Conservation (phyloP, 2,329 filamentous ascomycete genomes). For the Cryphonectria naterciae region DNA sequence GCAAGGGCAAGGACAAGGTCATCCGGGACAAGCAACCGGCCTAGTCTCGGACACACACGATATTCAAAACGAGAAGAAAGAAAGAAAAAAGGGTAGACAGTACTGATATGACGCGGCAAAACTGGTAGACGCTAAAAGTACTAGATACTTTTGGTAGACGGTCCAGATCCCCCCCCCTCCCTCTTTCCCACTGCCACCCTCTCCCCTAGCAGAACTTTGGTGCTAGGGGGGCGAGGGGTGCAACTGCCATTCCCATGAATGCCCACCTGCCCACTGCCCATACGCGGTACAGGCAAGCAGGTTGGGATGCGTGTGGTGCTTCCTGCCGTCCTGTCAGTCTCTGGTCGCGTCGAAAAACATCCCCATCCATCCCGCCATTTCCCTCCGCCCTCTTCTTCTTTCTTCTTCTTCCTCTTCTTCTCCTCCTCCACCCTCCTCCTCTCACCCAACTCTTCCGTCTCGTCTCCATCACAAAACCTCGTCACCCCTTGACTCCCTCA, state of each 20-base stretch:
- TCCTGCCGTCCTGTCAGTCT: conserved; percentile 16
- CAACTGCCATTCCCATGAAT: conserved; percentile 26
- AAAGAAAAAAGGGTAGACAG: neutral
- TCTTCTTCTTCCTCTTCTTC: conserved; percentile 24
- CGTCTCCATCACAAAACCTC: conserved; percentile 19
- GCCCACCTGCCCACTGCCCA: conserved; percentile 33
- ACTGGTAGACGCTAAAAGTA: neutral
- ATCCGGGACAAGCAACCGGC: conserved; percentile 12
- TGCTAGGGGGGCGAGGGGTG: neutral
- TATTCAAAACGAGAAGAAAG: neutral
- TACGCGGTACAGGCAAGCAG: neutral
- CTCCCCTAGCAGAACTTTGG: neutral
- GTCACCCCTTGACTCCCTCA: conserved; percentile 20
- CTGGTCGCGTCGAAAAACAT: conserved; percentile 23
- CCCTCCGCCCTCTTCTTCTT: conserved; percentile 29
- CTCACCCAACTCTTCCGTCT: conserved; percentile 21
- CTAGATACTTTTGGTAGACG: neutral
- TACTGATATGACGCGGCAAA: neutral
- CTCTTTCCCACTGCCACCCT: neutral
- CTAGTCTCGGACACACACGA: neutral
- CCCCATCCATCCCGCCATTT: conserved; percentile 29
- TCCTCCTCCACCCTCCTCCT: conserved; percentile 25
- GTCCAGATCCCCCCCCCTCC: neutral
- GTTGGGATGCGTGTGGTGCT: neutral
- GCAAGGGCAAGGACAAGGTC: conserved; percentile 6